Percentiles rank a stretch among this genome's conserved stretches.
phyloP scores from a whole-genome alignment of 1,284 basidiomycete species.

The Boletus smithii region DNA sequence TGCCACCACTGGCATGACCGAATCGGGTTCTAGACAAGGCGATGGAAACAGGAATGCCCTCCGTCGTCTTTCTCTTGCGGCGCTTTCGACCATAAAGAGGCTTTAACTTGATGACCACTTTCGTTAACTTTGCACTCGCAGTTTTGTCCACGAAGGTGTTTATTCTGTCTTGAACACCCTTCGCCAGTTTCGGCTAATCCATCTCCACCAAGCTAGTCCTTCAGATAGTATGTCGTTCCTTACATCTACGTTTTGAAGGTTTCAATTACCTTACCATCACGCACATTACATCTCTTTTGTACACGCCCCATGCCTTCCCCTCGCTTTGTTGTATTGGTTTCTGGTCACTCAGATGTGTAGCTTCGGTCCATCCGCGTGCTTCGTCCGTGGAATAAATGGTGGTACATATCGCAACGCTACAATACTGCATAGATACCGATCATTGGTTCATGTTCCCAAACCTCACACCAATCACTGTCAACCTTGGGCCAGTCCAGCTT shows the following conservation, averaged over 20 bases:
- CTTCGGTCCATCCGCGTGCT: neutral
- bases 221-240: conserved; percentile 4
- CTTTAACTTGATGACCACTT: conserved; percentile 7
- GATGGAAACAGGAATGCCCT: conserved; percentile 21
- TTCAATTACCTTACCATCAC: neutral
- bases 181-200: neutral
- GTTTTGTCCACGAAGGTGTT: conserved; percentile 1
- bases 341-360: conserved; percentile 4
- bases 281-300: conserved; percentile 2
- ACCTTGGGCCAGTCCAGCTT: conserved; percentile 3
- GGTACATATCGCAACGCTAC: too few species aligned
- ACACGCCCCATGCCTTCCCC: neutral
- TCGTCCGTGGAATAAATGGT: neutral
- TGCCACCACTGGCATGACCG: conserved; percentile 9
- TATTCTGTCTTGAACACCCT: conserved; percentile 11
- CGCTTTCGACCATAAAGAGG: conserved; percentile 28
- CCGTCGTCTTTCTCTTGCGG: conserved; percentile 28
- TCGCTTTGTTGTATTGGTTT: conserved; percentile 25
- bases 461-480: neutral
- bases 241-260: conserved; percentile 6
- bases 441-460: neutral
- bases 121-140: conserved; percentile 1
- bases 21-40: conserved; percentile 16
- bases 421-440: too few species aligned
- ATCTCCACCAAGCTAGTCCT: conserved; percentile 1